Percentiles rank a stretch among this genome's conserved stretches.
Evolutionary conservation across 768 basidiomycete species (phyloP).

Genomic region (Gelatoporia subvermispora): DNA sequence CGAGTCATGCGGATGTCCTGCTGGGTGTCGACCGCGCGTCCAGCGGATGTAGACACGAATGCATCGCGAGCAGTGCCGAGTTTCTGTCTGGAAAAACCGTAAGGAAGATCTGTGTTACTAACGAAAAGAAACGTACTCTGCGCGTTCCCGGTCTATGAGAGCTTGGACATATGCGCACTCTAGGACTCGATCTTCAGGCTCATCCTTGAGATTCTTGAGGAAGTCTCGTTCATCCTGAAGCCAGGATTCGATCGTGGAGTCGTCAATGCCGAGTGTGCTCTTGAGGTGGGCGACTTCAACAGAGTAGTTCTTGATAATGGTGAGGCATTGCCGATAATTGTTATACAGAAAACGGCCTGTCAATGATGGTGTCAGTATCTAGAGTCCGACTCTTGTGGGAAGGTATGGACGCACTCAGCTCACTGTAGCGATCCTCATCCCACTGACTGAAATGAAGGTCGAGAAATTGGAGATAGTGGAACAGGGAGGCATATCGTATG

Average conservation of each 20-base stretch:
- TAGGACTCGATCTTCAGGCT: conserved; percentile 1
- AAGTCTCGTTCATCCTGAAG: neutral
- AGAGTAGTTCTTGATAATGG: neutral
- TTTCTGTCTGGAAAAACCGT: neutral
- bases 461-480: conserved; percentile 8
- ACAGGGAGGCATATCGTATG: conserved; percentile 13
- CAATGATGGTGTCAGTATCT: neutral
- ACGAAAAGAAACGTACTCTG: conserved; percentile 1
- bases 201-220: neutral
- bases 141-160: neutral
- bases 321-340: conserved; percentile 1
- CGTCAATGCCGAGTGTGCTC: neutral
- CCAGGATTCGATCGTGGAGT: conserved; percentile 1
- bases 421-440: conserved; percentile 17
- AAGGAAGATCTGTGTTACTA: neutral
- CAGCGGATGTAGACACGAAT: neutral
- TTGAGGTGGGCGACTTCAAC: neutral
- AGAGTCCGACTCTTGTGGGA: too few relatives aligned
- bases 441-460: conserved; percentile 15
- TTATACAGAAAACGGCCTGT: conserved; percentile 1
- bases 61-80: neutral
- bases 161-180: conserved; percentile 3
- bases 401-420: conserved; percentile 5
- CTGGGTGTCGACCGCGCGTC: neutral
- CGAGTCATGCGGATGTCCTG: neutral